Evolutionary conservation across 768 basidiomycete species (phyloP), one percentile per base, ranked within the genome.

Genomic region (Agaricus sinodeliciosus): DNA sequence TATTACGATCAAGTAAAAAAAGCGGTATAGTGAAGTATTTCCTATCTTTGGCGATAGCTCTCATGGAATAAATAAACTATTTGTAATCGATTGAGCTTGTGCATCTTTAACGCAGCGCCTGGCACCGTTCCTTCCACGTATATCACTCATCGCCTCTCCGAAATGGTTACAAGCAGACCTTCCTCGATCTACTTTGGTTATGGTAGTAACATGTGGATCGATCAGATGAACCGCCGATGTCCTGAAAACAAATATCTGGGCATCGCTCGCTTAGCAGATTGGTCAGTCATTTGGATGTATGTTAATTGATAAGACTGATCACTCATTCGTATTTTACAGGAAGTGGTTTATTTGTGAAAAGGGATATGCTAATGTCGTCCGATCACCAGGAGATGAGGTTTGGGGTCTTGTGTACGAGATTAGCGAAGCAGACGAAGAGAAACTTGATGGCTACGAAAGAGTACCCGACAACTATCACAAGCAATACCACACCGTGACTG

Each of bases 181-280:
- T 53, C 45, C 37, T 63, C 61, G 1, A 48, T 71, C 7, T 76
- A 79, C 60, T 77, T 78, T 60, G 76, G 67, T 35, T 78, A 77
- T 62, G 78, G 78, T 4, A 75, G 73, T 59, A 79, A 79, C 51
- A 64, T 78, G 36, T 78, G 75, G 73, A 64, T 64, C 34, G 69
- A 76, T 26, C 76, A 77, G 60, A 79, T 78, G 78, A 61, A 63
- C 26, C 60, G 62, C n/a, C 66, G 76, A 13, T 78, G 77, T 51
- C 74, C 75, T n/a, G 66, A 72, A 3, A 72, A 64, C 56, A 67
- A 62, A 35, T 71, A 67, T 43, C 49, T 74, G 19, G 76, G 75
- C 4, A 60, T 72, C n/a, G 76, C 68, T 1, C 50, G 59, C 15
- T 59, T 77, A 41, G 43, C 56, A n/a, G 64, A 72, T 54, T 78